Evolutionary conservation across 169 alveolate species (phyloP).

Genomic region (Eimeria acervulina): DNA sequence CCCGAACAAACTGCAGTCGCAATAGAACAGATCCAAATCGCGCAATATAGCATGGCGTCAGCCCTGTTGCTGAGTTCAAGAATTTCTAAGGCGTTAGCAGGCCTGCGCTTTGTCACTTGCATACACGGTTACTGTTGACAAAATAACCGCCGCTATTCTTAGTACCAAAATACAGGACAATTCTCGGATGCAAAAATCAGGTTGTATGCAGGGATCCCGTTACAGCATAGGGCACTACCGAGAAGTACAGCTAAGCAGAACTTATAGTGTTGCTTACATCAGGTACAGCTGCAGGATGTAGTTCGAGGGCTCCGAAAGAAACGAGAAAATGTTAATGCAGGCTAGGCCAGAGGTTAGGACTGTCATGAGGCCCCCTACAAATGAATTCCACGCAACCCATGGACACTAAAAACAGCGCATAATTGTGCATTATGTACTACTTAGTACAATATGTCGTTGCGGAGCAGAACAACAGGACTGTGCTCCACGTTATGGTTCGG

Average conservation of each 20-base stretch:
- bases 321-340: conserved; percentile 54
- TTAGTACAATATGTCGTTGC: too few relatives aligned
- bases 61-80: not conserved
- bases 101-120: not conserved
- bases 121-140: not conserved
- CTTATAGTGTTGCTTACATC: conserved; percentile 34
- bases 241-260: not conserved
- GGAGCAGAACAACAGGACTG: too few relatives aligned
- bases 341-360: conserved; percentile 45
- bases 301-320: conserved; percentile 54
- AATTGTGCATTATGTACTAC: too few relatives aligned
- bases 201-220: not conserved
- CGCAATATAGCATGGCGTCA: not conserved
- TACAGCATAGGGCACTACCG: not conserved
- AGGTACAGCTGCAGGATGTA: conserved; percentile 75
- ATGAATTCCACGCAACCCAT: not conserved
- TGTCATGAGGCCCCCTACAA: conserved; percentile 67
- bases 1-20: conserved; percentile 80
- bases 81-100: not conserved
- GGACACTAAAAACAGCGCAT: not conserved
- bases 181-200: not conserved
- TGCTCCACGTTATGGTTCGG: not conserved
- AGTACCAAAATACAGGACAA: not conserved
- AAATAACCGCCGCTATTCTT: not conserved
- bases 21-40: not conserved